phyloP scores from a whole-genome alignment of 2,329 filamentous ascomycete species.

The Aureobasidium sp. region DNA sequence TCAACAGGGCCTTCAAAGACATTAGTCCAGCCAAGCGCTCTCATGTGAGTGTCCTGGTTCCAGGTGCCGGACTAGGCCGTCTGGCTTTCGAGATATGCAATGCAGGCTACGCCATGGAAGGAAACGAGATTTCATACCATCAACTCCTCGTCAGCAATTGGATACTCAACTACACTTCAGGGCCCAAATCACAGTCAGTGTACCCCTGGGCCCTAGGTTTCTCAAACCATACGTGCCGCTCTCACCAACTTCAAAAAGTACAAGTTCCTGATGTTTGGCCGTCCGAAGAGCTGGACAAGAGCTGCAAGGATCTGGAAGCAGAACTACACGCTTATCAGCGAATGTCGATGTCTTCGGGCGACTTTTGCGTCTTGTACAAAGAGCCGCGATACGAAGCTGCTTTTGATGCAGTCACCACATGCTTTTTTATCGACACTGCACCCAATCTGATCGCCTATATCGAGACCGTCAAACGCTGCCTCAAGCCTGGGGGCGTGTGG shows the following conservation, averaged over 20 bases:
- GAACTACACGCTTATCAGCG: constrained; percentile 44
- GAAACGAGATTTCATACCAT: constrained; percentile 94
- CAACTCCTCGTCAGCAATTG: constrained; percentile 79
- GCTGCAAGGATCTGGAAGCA: constrained; percentile 17
- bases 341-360: constrained; percentile 90
- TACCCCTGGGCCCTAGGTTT: constrained; percentile 84
- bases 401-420: constrained; percentile 78
- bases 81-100: constrained; percentile 79
- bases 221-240: constrained; percentile 69
- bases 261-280: constrained; percentile 65
- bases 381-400: constrained; percentile 49
- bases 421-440: constrained; percentile 96
- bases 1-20: constrained; percentile 44
- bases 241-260: constrained; percentile 67
- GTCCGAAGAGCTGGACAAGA: constrained; percentile 28
- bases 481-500: constrained; percentile 70
- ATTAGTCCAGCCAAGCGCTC: constrained; percentile 20
- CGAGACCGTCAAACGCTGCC: constrained; percentile 69
- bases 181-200: constrained; percentile 58
- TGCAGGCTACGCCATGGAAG: constrained; percentile 67
- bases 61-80: constrained; percentile 80
- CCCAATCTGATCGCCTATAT: constrained; percentile 89
- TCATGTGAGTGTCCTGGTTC: constrained; percentile 62
- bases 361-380: constrained; percentile 82
- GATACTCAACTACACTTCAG: constrained; percentile 59